These are phyloP conservation scores for Gossypium anomalum DNA, from an alignment of 345 rosid genomes.

Conservation along the genomic window DNA sequence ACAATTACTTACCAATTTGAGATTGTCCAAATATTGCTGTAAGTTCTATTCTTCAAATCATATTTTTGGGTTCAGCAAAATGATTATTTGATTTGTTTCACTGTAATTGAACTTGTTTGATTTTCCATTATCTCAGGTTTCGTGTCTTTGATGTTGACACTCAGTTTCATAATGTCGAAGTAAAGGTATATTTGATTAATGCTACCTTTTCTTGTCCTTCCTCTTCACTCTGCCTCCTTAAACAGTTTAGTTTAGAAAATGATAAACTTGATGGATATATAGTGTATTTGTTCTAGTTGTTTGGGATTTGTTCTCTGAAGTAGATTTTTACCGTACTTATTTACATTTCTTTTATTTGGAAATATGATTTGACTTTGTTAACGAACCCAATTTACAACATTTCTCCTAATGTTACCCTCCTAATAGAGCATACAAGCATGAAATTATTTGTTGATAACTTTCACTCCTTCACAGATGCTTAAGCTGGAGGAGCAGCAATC, in stretches of 20 bases:
- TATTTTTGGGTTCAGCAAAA: slow-evolving; percentile 1
- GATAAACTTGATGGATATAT: background rate
- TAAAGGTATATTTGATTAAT: slow-evolving; percentile 11
- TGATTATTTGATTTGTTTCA: slow-evolving; percentile 16
- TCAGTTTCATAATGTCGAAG: slow-evolving; percentile 62
- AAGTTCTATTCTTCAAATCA: slow-evolving; percentile 31
- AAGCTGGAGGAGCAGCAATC: slow-evolving; percentile 69
- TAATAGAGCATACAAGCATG: slow-evolving; percentile 10
- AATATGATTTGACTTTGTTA: background rate
- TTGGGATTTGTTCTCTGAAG: background rate
- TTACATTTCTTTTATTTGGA: background rate
- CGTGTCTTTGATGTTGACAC: slow-evolving; percentile 75
- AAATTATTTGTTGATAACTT: slow-evolving; percentile 10
- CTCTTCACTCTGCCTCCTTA: too few relatives aligned
- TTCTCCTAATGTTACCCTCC: background rate
- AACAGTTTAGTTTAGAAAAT: background rate
- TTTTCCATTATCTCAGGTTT: slow-evolving; percentile 45
- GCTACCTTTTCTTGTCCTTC: background rate
- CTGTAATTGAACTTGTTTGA: slow-evolving; percentile 20
- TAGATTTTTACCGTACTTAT: background rate
- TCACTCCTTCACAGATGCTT: slow-evolving; percentile 46
- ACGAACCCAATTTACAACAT: background rate
- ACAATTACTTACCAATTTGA: slow-evolving; percentile 60
- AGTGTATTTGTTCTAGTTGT: background rate
- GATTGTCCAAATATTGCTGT: slow-evolving; percentile 71